Percentiles rank a stretch among this genome's conserved stretches.
phyloP scores from a whole-genome alignment of 1,284 basidiomycete species.

The Xerocomus nothofagi region DNA sequence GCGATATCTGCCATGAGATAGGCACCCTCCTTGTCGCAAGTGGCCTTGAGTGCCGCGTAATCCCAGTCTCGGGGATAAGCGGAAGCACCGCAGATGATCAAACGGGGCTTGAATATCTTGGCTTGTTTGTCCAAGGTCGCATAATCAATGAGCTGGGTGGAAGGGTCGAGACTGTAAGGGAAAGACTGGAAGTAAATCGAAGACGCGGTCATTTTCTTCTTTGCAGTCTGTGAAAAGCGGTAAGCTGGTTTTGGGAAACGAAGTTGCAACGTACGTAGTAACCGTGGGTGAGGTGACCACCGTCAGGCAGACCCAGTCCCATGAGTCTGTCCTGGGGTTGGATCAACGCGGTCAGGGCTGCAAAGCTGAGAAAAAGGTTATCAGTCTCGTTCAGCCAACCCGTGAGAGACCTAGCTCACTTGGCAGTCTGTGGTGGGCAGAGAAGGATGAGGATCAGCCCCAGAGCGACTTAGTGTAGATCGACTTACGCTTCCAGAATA shows the following conservation, averaged over 20 bases:
- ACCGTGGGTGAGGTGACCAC: slow-evolving; percentile 97
- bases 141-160: slow-evolving; percentile 93
- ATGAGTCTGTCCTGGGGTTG: slow-evolving; percentile 98
- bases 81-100: slow-evolving; percentile 97
- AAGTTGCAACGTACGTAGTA: slow-evolving; percentile 74
- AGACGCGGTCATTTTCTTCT: slow-evolving; percentile 99
- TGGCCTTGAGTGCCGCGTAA: slow-evolving; percentile 80
- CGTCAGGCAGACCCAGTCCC: slow-evolving; percentile 98
- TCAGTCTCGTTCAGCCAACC: slow-evolving; percentile 5
- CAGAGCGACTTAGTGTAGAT: not conserved
- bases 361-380: slow-evolving; percentile 68
- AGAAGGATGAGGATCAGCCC: slow-evolving; percentile 5
- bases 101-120: slow-evolving; percentile 93
- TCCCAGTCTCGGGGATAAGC: slow-evolving; percentile 99
- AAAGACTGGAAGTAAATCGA: slow-evolving; percentile 99
- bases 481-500: slow-evolving; percentile 89
- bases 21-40: slow-evolving; percentile 86
- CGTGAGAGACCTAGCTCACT: slow-evolving; percentile 48
- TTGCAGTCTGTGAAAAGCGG: slow-evolving; percentile 73
- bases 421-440: slow-evolving; percentile 64
- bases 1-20: slow-evolving; percentile 97
- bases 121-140: slow-evolving; percentile 82
- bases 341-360: slow-evolving; percentile 94
- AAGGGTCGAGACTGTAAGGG: slow-evolving; percentile 87
- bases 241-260: slow-evolving; percentile 28